Conservation (phyloP, 2,329 filamentous ascomycete species). For the Colletotrichum sp. region DNA sequence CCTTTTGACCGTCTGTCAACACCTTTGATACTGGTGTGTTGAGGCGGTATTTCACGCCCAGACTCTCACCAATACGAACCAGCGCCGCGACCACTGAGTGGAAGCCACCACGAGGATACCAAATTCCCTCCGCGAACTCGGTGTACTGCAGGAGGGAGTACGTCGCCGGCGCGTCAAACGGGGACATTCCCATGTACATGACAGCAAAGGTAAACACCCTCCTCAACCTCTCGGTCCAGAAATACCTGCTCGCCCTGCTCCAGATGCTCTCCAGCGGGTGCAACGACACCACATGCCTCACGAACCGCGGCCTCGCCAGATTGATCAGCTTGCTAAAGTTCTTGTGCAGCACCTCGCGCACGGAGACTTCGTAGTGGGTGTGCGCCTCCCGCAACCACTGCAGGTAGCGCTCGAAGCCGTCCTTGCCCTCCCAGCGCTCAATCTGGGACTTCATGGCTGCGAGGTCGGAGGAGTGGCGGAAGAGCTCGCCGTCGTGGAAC, state of each 20-base stretch:
- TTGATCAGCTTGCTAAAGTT: constrained; percentile 69
- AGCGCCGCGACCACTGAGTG: constrained; percentile 68
- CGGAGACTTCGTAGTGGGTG: constrained; percentile 71
- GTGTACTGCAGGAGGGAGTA: constrained; percentile 79
- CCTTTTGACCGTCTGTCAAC: constrained; percentile 57
- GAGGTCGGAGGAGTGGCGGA: constrained; percentile 71
- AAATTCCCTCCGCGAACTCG: constrained; percentile 77
- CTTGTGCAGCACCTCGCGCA: constrained; percentile 67
- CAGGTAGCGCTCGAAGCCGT: constrained; percentile 73
- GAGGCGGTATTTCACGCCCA: constrained; percentile 68
- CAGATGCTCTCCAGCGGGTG: constrained; percentile 78
- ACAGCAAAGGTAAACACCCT: constrained; percentile 78
- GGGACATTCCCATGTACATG: constrained; percentile 86
- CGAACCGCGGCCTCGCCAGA: constrained; percentile 63
- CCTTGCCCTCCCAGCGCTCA: constrained; percentile 74
- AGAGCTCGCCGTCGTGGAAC: constrained; percentile 70
- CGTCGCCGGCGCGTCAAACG: constrained; percentile 76
- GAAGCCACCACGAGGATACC: constrained; percentile 77
- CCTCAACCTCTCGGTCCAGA: constrained; percentile 71
- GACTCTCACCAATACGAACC: constrained; percentile 64
- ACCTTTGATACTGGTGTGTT: constrained; percentile 62
- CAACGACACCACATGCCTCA: constrained; percentile 62
- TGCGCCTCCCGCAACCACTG: constrained; percentile 71
- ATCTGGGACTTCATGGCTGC: constrained; percentile 74
- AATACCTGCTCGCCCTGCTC: constrained; percentile 68